A percentile compares a stretch with the other conserved stretches of the same genome.
Conservation (phyloP, 768 basidiomycete species). For the Podaxis sp. region DNA sequence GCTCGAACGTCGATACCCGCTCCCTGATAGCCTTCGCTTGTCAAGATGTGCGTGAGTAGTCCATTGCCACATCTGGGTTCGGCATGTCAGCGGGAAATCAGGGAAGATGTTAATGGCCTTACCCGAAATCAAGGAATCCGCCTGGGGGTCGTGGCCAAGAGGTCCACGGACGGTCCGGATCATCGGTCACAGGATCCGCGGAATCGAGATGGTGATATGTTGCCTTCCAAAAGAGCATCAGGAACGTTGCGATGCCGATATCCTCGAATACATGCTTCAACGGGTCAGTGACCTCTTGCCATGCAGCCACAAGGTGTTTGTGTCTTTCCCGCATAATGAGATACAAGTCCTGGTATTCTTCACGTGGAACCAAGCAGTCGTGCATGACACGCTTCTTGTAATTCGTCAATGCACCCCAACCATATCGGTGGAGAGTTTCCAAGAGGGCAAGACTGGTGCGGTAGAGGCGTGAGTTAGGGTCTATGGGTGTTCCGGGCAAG, state of each 20-base stretch:
- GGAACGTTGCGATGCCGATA: slow-evolving; percentile 90
- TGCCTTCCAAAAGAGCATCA: slow-evolving; percentile 89
- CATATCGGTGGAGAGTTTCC: slow-evolving; percentile 83
- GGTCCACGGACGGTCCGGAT: slow-evolving; percentile 53
- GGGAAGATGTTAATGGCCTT: slow-evolving; percentile 20
- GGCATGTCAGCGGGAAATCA: background rate
- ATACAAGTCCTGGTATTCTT: slow-evolving; percentile 88
- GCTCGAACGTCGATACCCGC: slow-evolving; percentile 85
- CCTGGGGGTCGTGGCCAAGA: slow-evolving; percentile 77
- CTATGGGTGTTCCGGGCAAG: slow-evolving; percentile 45
- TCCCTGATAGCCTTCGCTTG: slow-evolving; percentile 81
- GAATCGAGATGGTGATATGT: slow-evolving; percentile 42
- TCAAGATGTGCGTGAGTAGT: slow-evolving; percentile 84
- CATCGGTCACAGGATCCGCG: background rate
- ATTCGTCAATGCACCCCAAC: slow-evolving; percentile 78
- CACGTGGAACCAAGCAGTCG: slow-evolving; percentile 74
- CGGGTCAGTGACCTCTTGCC: slow-evolving; percentile 85
- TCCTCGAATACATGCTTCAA: slow-evolving; percentile 95
- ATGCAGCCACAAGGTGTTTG: slow-evolving; percentile 69
- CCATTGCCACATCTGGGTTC: slow-evolving; percentile 83
- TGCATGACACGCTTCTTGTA: slow-evolving; percentile 88
- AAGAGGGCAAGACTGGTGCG: slow-evolving; percentile 81
- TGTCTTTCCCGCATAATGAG: slow-evolving; percentile 83
- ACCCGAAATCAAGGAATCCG: slow-evolving; percentile 92
- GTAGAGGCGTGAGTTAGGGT: slow-evolving; percentile 65